phyloP scores from a whole-genome alignment of 1,284 basidiomycete species.

The Peniophora sp. region DNA sequence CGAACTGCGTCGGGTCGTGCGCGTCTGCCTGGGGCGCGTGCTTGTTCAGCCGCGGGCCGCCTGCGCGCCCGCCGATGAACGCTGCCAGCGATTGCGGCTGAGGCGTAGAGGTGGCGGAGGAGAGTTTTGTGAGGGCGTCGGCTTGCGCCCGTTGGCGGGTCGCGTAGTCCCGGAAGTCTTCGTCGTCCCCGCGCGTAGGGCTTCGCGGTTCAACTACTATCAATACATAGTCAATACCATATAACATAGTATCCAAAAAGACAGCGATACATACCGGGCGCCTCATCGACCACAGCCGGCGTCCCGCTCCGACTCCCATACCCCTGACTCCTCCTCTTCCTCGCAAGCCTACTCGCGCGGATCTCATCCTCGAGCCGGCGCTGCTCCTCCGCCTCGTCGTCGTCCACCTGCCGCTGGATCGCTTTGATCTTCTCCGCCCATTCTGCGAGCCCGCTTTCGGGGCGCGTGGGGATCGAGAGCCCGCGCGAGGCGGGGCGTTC shows the following conservation, averaged over 20 bases:
- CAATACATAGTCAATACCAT: too few relatives aligned
- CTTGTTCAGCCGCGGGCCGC: slow-evolving; percentile 60
- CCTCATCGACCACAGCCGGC: slow-evolving; percentile 10
- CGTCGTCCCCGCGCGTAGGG: neutral
- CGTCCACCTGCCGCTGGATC: slow-evolving; percentile 70
- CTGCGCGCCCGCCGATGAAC: slow-evolving; percentile 69
- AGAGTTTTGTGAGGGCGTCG: slow-evolving; percentile 37
- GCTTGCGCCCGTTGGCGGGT: slow-evolving; percentile 36
- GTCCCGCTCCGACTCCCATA: slow-evolving; percentile 25
- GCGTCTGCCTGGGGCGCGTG: slow-evolving; percentile 65
- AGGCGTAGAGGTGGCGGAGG: slow-evolving; percentile 9
- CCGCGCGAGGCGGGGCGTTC: slow-evolving; percentile 8
- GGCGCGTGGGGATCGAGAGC: slow-evolving; percentile 19
- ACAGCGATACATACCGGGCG: slow-evolving; percentile 10
- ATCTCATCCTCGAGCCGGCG: slow-evolving; percentile 71
- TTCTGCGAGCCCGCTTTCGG: slow-evolving; percentile 60
- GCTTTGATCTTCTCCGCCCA: slow-evolving; percentile 75
- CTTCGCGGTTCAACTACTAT: slow-evolving; percentile 5
- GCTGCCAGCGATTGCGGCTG: slow-evolving; percentile 62
- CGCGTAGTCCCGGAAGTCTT: slow-evolving; percentile 16
- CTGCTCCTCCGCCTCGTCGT: slow-evolving; percentile 69
- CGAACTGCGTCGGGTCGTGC: slow-evolving; percentile 56
- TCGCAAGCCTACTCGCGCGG: slow-evolving; percentile 56
- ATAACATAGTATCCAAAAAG: neutral
- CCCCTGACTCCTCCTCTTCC: slow-evolving; percentile 51